Evolutionary conservation across 768 basidiomycete species (phyloP), one percentile per base, ranked within the genome.

Genomic region (Boletellus sp.): DNA sequence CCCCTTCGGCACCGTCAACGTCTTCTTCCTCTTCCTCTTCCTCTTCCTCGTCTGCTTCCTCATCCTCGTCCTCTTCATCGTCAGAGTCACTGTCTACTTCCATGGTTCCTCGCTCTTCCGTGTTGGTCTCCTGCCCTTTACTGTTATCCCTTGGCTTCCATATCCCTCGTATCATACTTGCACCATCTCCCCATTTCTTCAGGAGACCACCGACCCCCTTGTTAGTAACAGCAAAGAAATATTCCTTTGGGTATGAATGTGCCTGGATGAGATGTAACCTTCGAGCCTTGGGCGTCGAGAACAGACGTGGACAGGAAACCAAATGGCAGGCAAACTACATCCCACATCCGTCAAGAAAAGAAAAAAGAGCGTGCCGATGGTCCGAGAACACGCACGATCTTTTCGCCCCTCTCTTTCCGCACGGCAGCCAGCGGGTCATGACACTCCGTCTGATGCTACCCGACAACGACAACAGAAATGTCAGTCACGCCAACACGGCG

Each of bases 151-250:
- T 71, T 5, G 72, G 59, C 43, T 80, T 87, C 90, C 90, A 93
- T 48, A 78, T 72, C 11, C 79, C 79, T 34, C 90, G 76, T 46
- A 92, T 73, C 71, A 93, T 74, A 57, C 87, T 90, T 5, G 80
- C 90, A 6, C 90, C 90, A 51, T 88, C 87, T 10, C 90, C 90
- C 87, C 89, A 92, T 60, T 73, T 79, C 64, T 81, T 79, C 48
- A 92, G 66, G 16, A 93, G 70, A 4, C 85, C 88, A 12, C 90
- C 90, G 12, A 93, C 81, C 19, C 93, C 93, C 63, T 89, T 92
- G 69, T 94, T 94, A 15, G 90, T 93, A 17, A 95, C 85, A 17
- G 87, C 81, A 64, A 94, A 95, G 69, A 91, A 94, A 67, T 86
- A 95, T 61, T 93, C 81, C 62, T 90, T 90, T 5, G 92, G 91